Evolutionary conservation across 73 alveolate genomes (phyloP), one percentile per base, ranked within the genome.

Genomic region (Stentor roeselii): DNA sequence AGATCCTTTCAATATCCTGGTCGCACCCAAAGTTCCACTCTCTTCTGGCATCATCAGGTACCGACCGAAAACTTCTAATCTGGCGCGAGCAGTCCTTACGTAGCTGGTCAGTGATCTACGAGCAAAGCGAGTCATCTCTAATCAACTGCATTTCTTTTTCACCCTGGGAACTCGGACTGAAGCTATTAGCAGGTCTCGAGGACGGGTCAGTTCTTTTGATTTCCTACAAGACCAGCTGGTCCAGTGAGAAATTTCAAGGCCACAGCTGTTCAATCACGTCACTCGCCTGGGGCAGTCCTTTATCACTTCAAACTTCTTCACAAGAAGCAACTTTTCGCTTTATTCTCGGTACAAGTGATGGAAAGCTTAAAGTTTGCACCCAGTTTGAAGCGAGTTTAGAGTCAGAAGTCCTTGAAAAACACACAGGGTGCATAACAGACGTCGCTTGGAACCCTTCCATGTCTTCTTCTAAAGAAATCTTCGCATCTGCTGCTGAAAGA

Each of bases 11-110:
- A 76, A 84, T 93, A 39, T 40, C 94, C 37, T 95, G 97, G 96
- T 91, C 98, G 39, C 99, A 93, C 86, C 99, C 98, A 27, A 84
- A 87, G 75, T 91, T 35, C 83, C 98, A 95, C 27, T 84, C 85
- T 77, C 77, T 91, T 61, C 82, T 95, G 75, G 96, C 98, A 3
- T 82, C 96, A 6, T 83, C 94, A 60, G 96, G 98, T 3, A 82
- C 83, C 86, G 99, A 95, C 86, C 87, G 91, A 83, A 91, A 86
- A 85, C 85, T 95, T 34, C 76, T 87, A 59, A 90, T 95, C 38
- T 92, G 93, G 93, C 82, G 86, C 42, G 95, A 90, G 78, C 85
- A 39, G 27, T 40, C 82, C 39, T 34, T 59, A 34, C 42, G 84
- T 3, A 37, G 38, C 31, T 90, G 95, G 94, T 86, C 83, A 36